phyloP scores from a whole-genome alignment of 1,139 yeast genomes.

The Saccharomyces hybrid region DNA sequence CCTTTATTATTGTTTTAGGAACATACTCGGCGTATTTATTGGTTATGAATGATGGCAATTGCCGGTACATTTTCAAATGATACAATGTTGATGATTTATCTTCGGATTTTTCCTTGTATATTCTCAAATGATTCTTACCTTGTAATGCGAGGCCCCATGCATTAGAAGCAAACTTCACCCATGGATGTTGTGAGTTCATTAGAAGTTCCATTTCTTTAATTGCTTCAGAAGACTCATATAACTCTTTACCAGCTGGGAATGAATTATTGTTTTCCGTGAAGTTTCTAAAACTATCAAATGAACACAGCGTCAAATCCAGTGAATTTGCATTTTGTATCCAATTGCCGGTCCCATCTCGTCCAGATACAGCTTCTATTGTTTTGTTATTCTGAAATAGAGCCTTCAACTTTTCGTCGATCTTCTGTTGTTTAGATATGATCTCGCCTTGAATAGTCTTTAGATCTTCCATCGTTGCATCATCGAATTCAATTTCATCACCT shows the following conservation, averaged over 20 bases:
- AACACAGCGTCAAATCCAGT: constrained; percentile 29
- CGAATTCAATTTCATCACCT: constrained; percentile 32
- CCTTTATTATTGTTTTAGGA: constrained; percentile 19
- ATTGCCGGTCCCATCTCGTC: constrained; percentile 6
- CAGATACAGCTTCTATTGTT: constrained; percentile 1
- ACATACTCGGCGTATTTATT: constrained; percentile 6
- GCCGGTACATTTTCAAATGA: too few species aligned
- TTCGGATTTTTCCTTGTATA: constrained; percentile 16
- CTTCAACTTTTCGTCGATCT: constrained; percentile 4
- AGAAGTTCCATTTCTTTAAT: constrained; percentile 15
- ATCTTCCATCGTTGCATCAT: constrained; percentile 34
- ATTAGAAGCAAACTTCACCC: constrained; percentile 24
- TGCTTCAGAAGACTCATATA: constrained; percentile 3
- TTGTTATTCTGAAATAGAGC: constrained; percentile 1
- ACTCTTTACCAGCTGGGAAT: constrained; percentile 3
- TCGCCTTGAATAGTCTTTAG: constrained; percentile 29
- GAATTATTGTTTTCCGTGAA: constrained; percentile 11
- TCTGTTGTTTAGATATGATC: constrained; percentile 11
- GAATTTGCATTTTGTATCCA: constrained; percentile 16
- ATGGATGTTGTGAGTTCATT: constrained; percentile 24
- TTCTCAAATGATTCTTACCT: constrained; percentile 20
- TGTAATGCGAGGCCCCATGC: constrained; percentile 27
- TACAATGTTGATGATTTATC: neutral
- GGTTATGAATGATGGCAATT: constrained; percentile 13
- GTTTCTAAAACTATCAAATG: constrained; percentile 29